Base-by-base conservation (phyloP, 441 rosid genomes). In the Erysimum cheiri region DNA sequence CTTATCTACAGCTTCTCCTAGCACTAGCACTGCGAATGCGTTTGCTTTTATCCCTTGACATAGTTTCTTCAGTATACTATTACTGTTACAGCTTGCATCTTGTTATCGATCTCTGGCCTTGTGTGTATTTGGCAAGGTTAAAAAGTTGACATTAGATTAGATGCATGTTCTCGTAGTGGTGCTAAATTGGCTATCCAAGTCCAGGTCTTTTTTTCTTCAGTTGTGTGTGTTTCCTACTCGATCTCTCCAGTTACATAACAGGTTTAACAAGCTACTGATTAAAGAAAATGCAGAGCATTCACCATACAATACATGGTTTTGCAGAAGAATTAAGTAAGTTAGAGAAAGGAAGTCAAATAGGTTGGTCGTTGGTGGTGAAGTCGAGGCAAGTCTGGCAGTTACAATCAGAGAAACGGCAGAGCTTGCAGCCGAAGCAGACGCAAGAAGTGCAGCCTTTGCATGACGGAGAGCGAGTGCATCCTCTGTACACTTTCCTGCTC, bases 381-480 rank as follows among this genome's bases (percentile, higher is more conserved):
- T 96, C 99, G 0, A 70, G 80, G 87, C 99, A 96, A 46, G 90
- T 93, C 84, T 91, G 99, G 90, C 97, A 96, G 84, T 82, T 87
- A 80, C 99, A 96, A 59, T 96, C 97, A 0, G 89, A 65, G 83
- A 91, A 91, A 13, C 98, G 97, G 46, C 98, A 93, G 73, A 88
- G 83, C 33, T 85, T 90, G 60, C 99, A 91, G 46, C 98, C 99
- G 24, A 93, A 93, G 84, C 98, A 96, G 36, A 96, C 98, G 31
- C 98, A 96, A 35, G 98, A 86, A 31, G 98, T 96, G 87, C 99
- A 96, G 6, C 99, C 98, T 75, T 87, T 86, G 82, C 99, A 96
- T 11, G 96, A 85, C 8, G 90, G 88, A 19, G 96, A 84, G 6
- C 93, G 86, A 60, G 69, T 72, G 79, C 99, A 96, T 37, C 99